These are phyloP conservation scores for Hypoxylon sp. DNA, from an alignment of 2,329 filamentous ascomycete genomes.

Conservation along the genomic window DNA sequence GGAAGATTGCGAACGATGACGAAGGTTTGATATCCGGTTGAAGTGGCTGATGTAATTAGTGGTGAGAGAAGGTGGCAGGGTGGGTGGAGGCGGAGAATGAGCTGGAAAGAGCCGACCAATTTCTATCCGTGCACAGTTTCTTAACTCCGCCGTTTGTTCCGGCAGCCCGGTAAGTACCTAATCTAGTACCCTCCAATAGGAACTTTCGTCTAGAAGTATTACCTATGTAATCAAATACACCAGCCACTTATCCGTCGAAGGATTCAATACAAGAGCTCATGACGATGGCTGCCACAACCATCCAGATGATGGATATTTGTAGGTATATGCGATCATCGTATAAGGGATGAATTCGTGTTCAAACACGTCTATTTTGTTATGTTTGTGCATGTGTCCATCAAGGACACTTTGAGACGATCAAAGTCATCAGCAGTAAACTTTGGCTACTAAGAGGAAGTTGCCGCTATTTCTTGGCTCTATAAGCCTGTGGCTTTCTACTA, in stretches of 20 bases:
- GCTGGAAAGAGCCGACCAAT: conserved; percentile 35
- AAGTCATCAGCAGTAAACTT: background rate
- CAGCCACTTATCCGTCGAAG: background rate
- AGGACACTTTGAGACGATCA: too few relatives aligned
- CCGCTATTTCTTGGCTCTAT: background rate
- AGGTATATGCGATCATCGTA: background rate
- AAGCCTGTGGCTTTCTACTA: background rate
- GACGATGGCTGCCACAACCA: background rate
- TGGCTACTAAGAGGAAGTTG: background rate
- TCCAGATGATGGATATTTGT: background rate
- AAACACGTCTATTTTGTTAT: too few relatives aligned
- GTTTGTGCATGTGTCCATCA: too few relatives aligned
- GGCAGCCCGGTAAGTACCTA: background rate
- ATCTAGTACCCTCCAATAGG: background rate
- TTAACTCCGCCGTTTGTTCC: conserved; percentile 26
- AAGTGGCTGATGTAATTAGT: conserved; percentile 45
- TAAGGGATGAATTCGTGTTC: too few relatives aligned
- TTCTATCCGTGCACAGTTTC: conserved; percentile 18
- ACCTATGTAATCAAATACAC: background rate
- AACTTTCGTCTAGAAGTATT: background rate
- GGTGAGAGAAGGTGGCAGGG: conserved; percentile 14
- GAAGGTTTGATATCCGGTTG: conserved; percentile 26
- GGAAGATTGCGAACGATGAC: conserved; percentile 31
- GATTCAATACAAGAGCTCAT: too few relatives aligned
- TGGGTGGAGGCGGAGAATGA: conserved; percentile 39